Evolutionary conservation across 2,329 filamentous ascomycete genomes (phyloP).

Genomic region (Aureobasidium sp.): DNA sequence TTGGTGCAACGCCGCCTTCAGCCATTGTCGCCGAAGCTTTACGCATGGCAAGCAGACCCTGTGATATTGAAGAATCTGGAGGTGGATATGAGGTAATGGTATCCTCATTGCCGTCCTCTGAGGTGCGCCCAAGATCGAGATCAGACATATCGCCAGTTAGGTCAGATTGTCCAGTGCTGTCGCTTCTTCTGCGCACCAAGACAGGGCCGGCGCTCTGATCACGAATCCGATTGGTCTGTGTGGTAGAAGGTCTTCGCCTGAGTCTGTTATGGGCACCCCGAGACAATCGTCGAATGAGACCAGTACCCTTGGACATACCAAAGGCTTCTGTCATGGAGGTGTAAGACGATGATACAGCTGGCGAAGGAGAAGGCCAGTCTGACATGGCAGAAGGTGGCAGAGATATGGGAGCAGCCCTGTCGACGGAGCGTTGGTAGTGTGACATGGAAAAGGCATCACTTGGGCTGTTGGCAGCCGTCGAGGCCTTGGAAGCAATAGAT

Average conservation of each 20-base stretch:
- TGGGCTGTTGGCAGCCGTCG: conserved; percentile 33
- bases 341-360: conserved; percentile 16
- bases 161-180: conserved; percentile 67
- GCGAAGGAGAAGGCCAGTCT: conserved; percentile 15
- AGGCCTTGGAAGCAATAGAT: conserved; percentile 29
- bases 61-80: conserved; percentile 31
- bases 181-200: conserved; percentile 78
- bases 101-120: conserved; percentile 39
- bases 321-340: conserved; percentile 20
- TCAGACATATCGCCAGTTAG: conserved; percentile 42
- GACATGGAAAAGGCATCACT: conserved; percentile 29
- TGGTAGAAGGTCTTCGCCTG: conserved; percentile 70
- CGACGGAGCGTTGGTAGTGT: conserved; percentile 35
- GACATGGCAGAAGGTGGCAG: conserved; percentile 21
- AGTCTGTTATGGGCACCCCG: conserved; percentile 67
- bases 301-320: conserved; percentile 31
- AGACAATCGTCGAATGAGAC: conserved; percentile 77
- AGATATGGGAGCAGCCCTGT: conserved; percentile 18
- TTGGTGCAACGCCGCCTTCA: conserved; percentile 53
- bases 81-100: conserved; percentile 19
- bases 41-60: conserved; percentile 35
- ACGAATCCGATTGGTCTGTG: conserved; percentile 62
- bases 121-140: conserved; percentile 51
- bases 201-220: conserved; percentile 87
- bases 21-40: conserved; percentile 26